Evolutionary conservation across 192 early-diverging fungal genomes (phyloP).

Genomic region (Ambispora gerdemannii): DNA sequence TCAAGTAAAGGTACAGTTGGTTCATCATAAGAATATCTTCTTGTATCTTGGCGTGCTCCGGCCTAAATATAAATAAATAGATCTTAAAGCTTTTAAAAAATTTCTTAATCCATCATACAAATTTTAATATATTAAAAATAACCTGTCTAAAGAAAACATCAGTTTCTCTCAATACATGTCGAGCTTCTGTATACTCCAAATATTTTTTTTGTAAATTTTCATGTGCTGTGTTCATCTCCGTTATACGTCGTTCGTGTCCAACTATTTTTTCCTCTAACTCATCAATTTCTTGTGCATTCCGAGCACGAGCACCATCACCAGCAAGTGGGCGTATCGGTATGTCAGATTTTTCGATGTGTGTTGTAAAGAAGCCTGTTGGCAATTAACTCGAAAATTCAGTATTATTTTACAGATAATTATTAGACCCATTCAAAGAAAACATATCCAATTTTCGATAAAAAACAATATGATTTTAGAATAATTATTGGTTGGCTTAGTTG

Average conservation of each 20-base stretch:
- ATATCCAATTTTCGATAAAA: too few relatives aligned
- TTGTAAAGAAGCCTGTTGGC: slow-evolving; percentile 70
- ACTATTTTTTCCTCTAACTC: slow-evolving; percentile 79
- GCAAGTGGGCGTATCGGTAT: slow-evolving; percentile 55
- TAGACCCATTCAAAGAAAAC: too few relatives aligned
- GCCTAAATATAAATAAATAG: too few relatives aligned
- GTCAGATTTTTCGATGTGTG: slow-evolving; percentile 75
- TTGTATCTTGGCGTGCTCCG: slow-evolving; percentile 40
- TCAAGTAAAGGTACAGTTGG: slow-evolving; percentile 58
- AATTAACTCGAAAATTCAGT: not conserved
- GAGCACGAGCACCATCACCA: slow-evolving; percentile 55
- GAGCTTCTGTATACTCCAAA: slow-evolving; percentile 85
- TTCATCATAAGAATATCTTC: slow-evolving; percentile 50
- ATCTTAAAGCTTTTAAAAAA: too few relatives aligned
- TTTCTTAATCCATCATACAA: not conserved
- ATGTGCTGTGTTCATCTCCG: slow-evolving; percentile 83
- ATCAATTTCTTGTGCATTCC: slow-evolving; percentile 88
- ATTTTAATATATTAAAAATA: too few relatives aligned
- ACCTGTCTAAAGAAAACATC: slow-evolving; percentile 78
- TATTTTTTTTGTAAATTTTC: slow-evolving; percentile 85
- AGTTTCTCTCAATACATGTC: slow-evolving; percentile 87
- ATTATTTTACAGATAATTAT: too few relatives aligned
- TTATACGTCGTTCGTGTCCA: slow-evolving; percentile 78
- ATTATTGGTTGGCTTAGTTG: too few relatives aligned
- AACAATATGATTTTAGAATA: too few relatives aligned